A percentile compares a stretch with the other conserved stretches of the same genome.
These are phyloP conservation scores for Castanea sativa DNA, from an alignment of 306 rosid genomes.

Conservation along the genomic window DNA sequence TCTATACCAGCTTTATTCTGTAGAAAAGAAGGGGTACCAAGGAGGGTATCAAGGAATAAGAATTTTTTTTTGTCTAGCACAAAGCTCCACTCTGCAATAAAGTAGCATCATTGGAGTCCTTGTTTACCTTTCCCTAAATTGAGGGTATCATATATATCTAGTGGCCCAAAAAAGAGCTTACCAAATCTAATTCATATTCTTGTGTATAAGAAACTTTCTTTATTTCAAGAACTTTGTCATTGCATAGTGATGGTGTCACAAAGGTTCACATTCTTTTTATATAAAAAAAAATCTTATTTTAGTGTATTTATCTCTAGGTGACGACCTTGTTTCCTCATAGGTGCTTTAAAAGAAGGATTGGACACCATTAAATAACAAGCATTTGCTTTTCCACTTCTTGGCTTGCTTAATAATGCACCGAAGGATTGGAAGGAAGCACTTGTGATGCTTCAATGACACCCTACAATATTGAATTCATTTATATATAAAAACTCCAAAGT, in stretches of 20 bases:
- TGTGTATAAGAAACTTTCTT: constrained; percentile 19
- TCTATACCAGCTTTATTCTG: constrained; percentile 50
- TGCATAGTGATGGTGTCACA: constrained; percentile 12
- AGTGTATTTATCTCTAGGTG: neutral
- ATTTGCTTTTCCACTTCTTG: neutral
- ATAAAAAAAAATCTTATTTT: neutral
- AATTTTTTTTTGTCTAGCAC: constrained; percentile 35
- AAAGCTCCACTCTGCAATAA: constrained; percentile 44
- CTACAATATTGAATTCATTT: neutral
- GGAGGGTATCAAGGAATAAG: constrained; percentile 66
- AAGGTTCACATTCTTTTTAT: neutral
- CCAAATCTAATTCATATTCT: constrained; percentile 33
- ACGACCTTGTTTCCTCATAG: neutral
- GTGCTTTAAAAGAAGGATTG: constrained; percentile 1
- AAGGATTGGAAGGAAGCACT: neutral
- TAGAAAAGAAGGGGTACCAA: constrained; percentile 26
- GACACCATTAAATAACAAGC: constrained; percentile 8
- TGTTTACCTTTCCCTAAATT: constrained; percentile 37
- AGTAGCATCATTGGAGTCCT: constrained; percentile 35
- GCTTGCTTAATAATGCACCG: constrained; percentile 10
- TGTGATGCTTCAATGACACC: neutral
- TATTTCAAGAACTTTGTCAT: constrained; percentile 14
- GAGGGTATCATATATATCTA: constrained; percentile 23
- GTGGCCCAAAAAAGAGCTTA: constrained; percentile 27
- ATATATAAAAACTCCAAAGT: neutral